phyloP scores from a whole-genome alignment of 306 rosid genomes.

The Crataegus laevigata region DNA sequence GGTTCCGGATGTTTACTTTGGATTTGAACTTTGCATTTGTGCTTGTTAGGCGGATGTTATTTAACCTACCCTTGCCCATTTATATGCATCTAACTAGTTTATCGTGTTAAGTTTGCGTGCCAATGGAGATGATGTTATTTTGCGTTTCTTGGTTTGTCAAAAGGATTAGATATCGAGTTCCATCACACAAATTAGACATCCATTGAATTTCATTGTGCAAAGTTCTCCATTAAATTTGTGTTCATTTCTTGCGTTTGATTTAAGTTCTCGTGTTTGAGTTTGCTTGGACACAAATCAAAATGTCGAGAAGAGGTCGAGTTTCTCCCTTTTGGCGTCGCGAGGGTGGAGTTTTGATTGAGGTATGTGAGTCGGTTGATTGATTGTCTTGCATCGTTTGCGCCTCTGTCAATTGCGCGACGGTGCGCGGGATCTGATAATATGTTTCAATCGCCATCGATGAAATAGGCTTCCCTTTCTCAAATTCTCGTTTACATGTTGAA shows the following conservation, averaged over 20 bases:
- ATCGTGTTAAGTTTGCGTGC: neutral
- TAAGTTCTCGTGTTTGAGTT: neutral
- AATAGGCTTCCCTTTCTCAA: no score
- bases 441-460: no score
- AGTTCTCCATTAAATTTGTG: neutral
- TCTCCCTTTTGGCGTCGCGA: neutral
- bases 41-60: conserved; percentile 13
- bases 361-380: neutral
- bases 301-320: neutral
- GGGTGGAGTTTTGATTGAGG: neutral
- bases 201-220: neutral
- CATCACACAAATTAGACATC: neutral
- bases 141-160: neutral
- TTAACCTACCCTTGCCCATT: conserved; percentile 6
- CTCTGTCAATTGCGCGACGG: neutral
- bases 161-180: neutral
- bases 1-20: neutral
- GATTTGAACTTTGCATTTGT: neutral
- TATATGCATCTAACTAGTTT: neutral
- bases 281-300: neutral
- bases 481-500: no score
- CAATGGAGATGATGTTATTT: neutral
- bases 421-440: neutral
- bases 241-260: neutral
- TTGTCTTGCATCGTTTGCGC: neutral